Evolutionary conservation across 345 rosid species (phyloP), one percentile per base, ranked within the genome.

Genomic region (Syzygium oleosum): DNA sequence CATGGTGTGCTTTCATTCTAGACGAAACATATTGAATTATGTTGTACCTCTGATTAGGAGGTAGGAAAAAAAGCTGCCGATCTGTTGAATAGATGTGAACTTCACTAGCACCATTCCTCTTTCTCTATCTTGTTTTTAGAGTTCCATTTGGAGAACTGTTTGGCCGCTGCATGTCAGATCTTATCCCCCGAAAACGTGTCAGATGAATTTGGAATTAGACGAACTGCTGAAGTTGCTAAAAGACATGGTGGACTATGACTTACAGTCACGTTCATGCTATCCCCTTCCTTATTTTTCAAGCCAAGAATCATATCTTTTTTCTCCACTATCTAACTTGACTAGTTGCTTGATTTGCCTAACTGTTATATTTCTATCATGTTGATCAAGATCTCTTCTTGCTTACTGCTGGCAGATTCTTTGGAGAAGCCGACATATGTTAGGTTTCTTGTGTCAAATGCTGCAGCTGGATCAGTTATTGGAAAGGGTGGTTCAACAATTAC

Each of bases 381-480:
- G 34, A 29, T 13, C 31, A 68, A 34, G 25, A 73, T 34, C 80
- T 73, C 34, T 73, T 22, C 11, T 13, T 88, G 51, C 41, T 90
- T 84, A 46, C 61, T 87, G 83, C 83, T 90, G 86, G 68, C 93
- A 96, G 99, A 96, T 87, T 88, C 95, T 87, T 80, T 85, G 29
- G 99, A 98, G 94, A 98, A 94, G 93, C 90, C 97, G 11, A 95
- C 98, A 17, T 95, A 95, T 88, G 87, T 94, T 86, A 93, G 97
- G 92, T 96, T 98, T 89, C 98, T 98, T 80, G 98, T 98, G 41
- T 98, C 99, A 86, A 98, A 98, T 95, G 95, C 99, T 46, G 96
- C 98, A 13, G 99, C 99, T 85, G 99, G 99, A 89, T 97, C 99
- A 41, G 96, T 98, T 87, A 98, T 98, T 89, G 99, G 99, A 89